Conservation (phyloP, 208 protist species). For the Acanthamoeba triangularis region DNA sequence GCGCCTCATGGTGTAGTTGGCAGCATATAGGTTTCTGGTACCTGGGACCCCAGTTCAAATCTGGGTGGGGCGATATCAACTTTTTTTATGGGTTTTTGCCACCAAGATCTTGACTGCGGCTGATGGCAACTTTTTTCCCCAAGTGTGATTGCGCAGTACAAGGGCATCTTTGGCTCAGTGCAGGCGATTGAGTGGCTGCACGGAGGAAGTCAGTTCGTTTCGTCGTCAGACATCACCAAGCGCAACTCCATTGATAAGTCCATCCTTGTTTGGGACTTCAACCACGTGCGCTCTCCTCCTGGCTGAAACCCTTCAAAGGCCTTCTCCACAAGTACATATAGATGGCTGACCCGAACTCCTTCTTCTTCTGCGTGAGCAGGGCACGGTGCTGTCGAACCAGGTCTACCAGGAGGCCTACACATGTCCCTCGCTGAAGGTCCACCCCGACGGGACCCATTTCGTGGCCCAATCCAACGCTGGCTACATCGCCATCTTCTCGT, state of each 20-base stretch:
- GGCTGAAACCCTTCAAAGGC: not conserved
- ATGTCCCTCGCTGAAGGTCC: not conserved
- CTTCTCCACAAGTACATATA: not conserved
- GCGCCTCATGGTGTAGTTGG: constrained; percentile 33
- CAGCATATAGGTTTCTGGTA: constrained; percentile 23
- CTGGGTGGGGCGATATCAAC: constrained; percentile 4
- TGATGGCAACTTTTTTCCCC: not conserved
- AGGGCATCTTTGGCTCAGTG: constrained; percentile 5
- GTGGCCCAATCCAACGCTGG: constrained; percentile 48
- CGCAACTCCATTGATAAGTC: constrained; percentile 57
- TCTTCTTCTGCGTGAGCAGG: not conserved
- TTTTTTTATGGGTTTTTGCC: not conserved
- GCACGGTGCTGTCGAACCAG: constrained; percentile 54
- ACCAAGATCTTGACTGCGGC: too few species aligned
- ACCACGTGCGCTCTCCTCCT: not conserved
- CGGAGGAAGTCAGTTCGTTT: constrained; percentile 34
- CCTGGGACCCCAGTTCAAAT: constrained; percentile 37
- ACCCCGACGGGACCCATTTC: constrained; percentile 34
- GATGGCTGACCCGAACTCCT: not conserved
- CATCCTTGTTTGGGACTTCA: constrained; percentile 73
- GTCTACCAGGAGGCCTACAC: constrained; percentile 66
- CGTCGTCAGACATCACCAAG: constrained; percentile 40
- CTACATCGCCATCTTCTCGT: constrained; percentile 71
- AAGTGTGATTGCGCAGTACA: constrained; percentile 45
- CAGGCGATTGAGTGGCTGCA: constrained; percentile 27